Percentiles rank a stretch among this genome's conserved stretches.
phyloP scores from a whole-genome alignment of 2,329 filamentous ascomycete genomes.

The Trichoderma sp. region DNA sequence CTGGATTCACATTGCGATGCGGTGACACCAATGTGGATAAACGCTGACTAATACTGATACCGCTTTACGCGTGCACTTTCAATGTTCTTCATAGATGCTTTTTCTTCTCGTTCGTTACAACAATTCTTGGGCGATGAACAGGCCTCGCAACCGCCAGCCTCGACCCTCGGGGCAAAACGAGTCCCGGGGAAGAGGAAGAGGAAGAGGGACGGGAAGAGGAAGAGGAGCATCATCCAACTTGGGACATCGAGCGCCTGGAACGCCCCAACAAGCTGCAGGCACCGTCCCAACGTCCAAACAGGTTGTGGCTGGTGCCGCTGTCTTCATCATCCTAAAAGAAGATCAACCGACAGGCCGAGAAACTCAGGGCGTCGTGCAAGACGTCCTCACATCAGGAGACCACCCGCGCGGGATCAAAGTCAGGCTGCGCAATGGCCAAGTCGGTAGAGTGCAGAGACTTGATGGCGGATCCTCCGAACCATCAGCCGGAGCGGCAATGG shows the following conservation, averaged over 20 bases:
- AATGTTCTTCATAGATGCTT: not conserved
- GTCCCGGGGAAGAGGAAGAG: conserved; percentile 12
- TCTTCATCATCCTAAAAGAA: conserved; percentile 74
- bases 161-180: conserved; percentile 32
- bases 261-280: conserved; percentile 40
- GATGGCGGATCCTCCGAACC: conserved; percentile 31
- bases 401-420: conserved; percentile 82
- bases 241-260: conserved; percentile 32
- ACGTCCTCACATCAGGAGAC: conserved; percentile 71
- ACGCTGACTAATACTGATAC: not conserved
- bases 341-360: conserved; percentile 75
- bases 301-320: conserved; percentile 62
- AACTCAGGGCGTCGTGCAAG: conserved; percentile 65
- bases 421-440: conserved; percentile 67
- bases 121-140: conserved; percentile 33
- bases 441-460: conserved; percentile 73
- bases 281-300: conserved; percentile 51
- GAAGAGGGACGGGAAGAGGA: not conserved
- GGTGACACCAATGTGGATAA: not conserved
- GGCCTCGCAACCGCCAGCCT: conserved; percentile 39
- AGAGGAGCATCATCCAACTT: not conserved
- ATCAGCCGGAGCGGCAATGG: conserved; percentile 11
- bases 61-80: not conserved
- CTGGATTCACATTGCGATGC: not conserved
- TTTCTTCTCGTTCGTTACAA: not conserved